These are phyloP conservation scores for Capsicum rhomboideum DNA, from an alignment of 257 asterid species.

Conservation along the genomic window DNA sequence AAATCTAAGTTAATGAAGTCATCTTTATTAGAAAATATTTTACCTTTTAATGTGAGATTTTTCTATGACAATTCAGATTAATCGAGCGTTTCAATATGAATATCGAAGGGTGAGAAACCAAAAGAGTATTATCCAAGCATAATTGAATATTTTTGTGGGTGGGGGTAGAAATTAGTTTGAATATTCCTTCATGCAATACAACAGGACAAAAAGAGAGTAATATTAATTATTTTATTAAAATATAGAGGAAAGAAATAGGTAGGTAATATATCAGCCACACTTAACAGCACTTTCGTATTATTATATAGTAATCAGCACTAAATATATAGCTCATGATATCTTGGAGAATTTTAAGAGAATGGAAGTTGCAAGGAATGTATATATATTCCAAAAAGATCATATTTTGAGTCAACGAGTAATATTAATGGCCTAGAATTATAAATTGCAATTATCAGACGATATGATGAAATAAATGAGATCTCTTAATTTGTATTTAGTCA, in stretches of 20 bases:
- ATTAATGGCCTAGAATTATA: background rate
- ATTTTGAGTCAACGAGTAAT: background rate
- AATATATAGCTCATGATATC: background rate
- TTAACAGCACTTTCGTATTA: background rate
- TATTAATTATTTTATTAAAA: too few relatives aligned
- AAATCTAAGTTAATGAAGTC: too few relatives aligned
- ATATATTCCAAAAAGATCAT: background rate
- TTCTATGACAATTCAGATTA: too few relatives aligned
- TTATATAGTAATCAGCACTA: background rate
- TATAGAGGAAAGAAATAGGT: background rate
- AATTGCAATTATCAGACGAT: fast-evolving
- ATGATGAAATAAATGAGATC: fast-evolving
- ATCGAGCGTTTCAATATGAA: too few relatives aligned
- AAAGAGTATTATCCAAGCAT: background rate
- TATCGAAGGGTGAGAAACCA: too few relatives aligned
- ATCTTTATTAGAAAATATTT: too few relatives aligned
- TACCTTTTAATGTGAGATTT: too few relatives aligned
- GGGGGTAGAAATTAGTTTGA: background rate
- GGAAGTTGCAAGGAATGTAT: background rate
- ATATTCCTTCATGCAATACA: background rate
- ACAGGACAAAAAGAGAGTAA: background rate
- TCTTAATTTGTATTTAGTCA: fast-evolving
- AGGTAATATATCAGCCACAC: background rate
- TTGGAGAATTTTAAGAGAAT: background rate
- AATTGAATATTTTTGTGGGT: background rate